Base-by-base conservation (phyloP, 2,329 filamentous ascomycete species). In the Thielaviopsis ethacetica region DNA sequence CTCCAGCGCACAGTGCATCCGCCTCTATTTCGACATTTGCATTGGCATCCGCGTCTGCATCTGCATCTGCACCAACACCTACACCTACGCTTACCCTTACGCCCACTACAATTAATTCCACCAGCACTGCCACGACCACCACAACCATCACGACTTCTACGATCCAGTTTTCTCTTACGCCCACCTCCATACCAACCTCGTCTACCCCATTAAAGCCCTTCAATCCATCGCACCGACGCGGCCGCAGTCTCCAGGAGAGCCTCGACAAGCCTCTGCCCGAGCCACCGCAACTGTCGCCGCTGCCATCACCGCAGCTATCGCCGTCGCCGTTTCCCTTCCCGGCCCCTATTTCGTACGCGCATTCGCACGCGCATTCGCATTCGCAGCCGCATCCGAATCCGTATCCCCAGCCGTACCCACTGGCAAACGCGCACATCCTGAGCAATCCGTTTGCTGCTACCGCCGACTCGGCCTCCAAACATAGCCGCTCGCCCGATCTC, bases 181-280 rank as follows among this genome's bases (percentile, higher is more conserved):
- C 55, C 21, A 53, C 52, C 21, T 56, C 59, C 24, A 52, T 53
- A 5, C 50, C 52, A 22, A 30, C 52, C 19, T 27, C 62, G 41
- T 24, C 30, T 22, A 12, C 51, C 30, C 50, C n/a, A 50, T 26
- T 24, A 24, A 30, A 50, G 22, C 22, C 59, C 21, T 51, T 27
- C 22, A 15, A 51, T 21, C 47, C 53, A 10, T 51, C 53, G 21
- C 62, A 62, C 51, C 59, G 49, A 27, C 62, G 76, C 63, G 76
- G 74, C 64, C 62, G 79, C 67, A 82, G 75, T 63, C 68, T 81
- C 55, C 77, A 79, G 65, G 71, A 76, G 60, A 81, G 78, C 64
- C 77, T 82, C 63, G 73, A 62, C 64, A 82, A 82, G 67, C 79
- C 79, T 54, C 67, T 82, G 22, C 79, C 79, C 41, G 73, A 76